Evolutionary conservation across 2,329 filamentous ascomycete species (phyloP), one percentile per base, ranked within the genome.

Genomic region (Xylogone sp.): DNA sequence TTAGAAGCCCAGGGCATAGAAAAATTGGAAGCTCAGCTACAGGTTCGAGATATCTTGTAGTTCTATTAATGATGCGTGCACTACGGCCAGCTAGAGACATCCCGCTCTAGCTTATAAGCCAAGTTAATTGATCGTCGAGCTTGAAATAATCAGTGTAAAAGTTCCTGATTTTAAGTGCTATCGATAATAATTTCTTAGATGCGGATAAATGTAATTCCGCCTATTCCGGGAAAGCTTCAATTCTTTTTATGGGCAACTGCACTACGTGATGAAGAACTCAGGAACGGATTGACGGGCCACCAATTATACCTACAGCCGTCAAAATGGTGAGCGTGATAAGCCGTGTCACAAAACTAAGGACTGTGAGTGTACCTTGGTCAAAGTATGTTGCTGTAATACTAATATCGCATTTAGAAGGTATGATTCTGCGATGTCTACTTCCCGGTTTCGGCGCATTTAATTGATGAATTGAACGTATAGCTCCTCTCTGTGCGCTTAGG

Each of bases 401-500:
- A 18, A 39, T 16, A 39, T 39, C 22, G 21, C 19, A 10, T 51
- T 45, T 51, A 66, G 62, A 64, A 54, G 61, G 64, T 68, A 68
- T 60, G 54, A 51, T 42, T 21, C 53, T 18, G 16, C 34, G 31
- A 29, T 24, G n/a, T 39, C 34, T 39, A 16, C 34, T 16, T 39
- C n/a, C 34, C 34, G n/a, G n/a, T 16, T 16, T 6, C 34, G 10
- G 10, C 34, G n/a, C 13, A 39, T 13, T 39, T 39, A n/a, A 39
- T 18, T 39, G 34, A 39, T 39, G 5, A 16, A 39, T 39, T 39
- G 34, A 13, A 7, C 13, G 24, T 54, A 54, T 68, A 94, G 87
- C 75, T 95, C 48, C 78, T 94, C 57, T 75, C 78, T 64, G 76
- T 97, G 70, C 84, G 87, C 67, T 77, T 87, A 67, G 94, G 93